Evolutionary conservation across 169 alveolate genomes (phyloP).

Genomic region (Sarcocystis neurona): DNA sequence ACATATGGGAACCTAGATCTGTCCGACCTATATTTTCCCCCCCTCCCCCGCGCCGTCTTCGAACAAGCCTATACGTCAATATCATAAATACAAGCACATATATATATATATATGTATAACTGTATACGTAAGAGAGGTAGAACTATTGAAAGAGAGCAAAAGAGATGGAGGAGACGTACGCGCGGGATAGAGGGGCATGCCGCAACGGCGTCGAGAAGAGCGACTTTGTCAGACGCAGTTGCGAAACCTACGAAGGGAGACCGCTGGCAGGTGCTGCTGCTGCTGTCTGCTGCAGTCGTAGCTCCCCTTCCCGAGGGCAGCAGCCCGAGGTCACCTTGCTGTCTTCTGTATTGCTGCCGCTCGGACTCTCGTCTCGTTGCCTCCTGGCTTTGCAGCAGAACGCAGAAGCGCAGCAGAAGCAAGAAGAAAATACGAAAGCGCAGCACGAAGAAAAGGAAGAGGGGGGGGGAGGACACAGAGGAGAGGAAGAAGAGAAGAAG

Average conservation of each 20-base stretch:
- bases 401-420: neutral
- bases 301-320: too few species aligned
- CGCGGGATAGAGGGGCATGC: conserved; percentile 6
- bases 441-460: neutral
- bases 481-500: neutral
- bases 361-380: too few species aligned
- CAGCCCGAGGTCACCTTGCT: too few species aligned
- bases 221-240: neutral
- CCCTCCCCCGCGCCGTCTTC: neutral
- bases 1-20: too few species aligned
- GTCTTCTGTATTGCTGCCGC: too few species aligned
- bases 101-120: too few species aligned
- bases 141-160: too few species aligned
- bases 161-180: neutral
- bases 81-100: neutral
- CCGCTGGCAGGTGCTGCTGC: neutral
- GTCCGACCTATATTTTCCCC: neutral
- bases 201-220: neutral
- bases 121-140: neutral
- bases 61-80: neutral
- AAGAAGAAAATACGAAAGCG: neutral
- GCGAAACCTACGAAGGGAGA: neutral
- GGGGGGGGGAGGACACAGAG: neutral
- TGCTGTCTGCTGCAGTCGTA: neutral
- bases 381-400: too few species aligned